A percentile compares a stretch with the other conserved stretches of the same genome.
Conservation (phyloP, 2,329 filamentous ascomycete species). For the Laburnicola sp. region DNA sequence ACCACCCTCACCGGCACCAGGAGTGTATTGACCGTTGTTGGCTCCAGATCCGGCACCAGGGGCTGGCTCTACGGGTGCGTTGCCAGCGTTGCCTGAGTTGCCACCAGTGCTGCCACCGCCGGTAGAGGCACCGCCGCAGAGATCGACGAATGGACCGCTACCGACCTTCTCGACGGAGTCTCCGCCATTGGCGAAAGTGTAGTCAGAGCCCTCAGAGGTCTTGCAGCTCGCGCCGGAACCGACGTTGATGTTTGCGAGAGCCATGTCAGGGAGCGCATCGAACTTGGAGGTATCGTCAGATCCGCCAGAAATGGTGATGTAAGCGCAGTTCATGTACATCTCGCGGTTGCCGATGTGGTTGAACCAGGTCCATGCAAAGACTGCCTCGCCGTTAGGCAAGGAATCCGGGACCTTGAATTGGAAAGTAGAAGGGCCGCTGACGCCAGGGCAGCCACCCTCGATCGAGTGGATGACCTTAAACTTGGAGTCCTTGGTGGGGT, state of each 20-base stretch:
- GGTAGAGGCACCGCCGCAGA: conserved; percentile 27
- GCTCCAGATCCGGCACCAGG: conserved; percentile 7
- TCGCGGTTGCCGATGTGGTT: conserved; percentile 88
- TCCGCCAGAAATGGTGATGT: conserved; percentile 64
- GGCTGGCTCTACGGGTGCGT: neutral
- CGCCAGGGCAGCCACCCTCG: conserved; percentile 78
- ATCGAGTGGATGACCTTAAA: conserved; percentile 92
- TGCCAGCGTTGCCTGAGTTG: conserved; percentile 1
- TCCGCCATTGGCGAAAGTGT: conserved; percentile 67
- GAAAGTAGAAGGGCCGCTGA: conserved; percentile 55
- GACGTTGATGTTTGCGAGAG: conserved; percentile 66
- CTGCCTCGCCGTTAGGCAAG: conserved; percentile 74
- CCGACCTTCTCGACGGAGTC: conserved; percentile 48
- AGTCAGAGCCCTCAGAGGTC: conserved; percentile 52
- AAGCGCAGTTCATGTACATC: conserved; percentile 95
- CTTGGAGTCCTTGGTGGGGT: conserved; percentile 66
- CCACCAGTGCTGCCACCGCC: neutral
- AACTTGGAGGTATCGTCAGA: conserved; percentile 57
- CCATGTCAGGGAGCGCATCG: conserved; percentile 70
- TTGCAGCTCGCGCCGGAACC: conserved; percentile 50
- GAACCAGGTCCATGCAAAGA: conserved; percentile 89
- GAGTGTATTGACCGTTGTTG: conserved; percentile 16
- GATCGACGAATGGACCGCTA: conserved; percentile 25
- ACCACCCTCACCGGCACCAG: conserved; percentile 9
- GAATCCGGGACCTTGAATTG: conserved; percentile 71